A percentile compares a stretch with the other conserved stretches of the same genome.
Conservation (phyloP, 768 basidiomycete species). For the Kwoniella sp. region DNA sequence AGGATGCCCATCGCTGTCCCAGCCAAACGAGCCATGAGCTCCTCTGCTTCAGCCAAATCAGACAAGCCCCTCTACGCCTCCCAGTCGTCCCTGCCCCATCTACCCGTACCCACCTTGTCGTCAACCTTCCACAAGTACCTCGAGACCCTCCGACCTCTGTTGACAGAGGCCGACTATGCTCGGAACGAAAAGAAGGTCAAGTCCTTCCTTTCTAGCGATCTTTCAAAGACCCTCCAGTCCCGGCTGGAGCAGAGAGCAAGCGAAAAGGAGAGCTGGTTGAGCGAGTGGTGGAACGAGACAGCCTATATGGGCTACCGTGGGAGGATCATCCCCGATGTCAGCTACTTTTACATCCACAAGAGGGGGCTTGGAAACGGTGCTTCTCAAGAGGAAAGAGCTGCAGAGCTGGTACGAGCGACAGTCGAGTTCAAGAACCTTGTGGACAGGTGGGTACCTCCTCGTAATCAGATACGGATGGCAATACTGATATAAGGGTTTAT, state of each 20-base stretch:
- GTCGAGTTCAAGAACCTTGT: constrained; percentile 77
- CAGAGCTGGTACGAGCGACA: constrained; percentile 76
- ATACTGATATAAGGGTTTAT: not conserved
- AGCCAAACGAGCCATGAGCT: constrained; percentile 1
- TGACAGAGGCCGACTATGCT: constrained; percentile 62
- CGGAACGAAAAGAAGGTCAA: constrained; percentile 61
- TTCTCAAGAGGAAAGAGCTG: constrained; percentile 67
- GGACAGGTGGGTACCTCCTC: constrained; percentile 61
- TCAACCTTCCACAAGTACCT: constrained; percentile 86
- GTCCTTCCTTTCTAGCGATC: constrained; percentile 66
- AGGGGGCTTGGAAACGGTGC: constrained; percentile 56
- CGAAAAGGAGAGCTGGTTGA: constrained; percentile 72
- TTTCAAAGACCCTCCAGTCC: constrained; percentile 67
- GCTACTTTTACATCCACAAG: constrained; percentile 89
- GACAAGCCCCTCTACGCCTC: constrained; percentile 62
- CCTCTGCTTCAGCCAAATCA: constrained; percentile 3
- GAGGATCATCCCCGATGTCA: constrained; percentile 84
- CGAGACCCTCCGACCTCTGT: constrained; percentile 72
- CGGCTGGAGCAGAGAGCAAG: constrained; percentile 72
- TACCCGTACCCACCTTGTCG: constrained; percentile 78
- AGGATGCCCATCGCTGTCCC: constrained; percentile 6
- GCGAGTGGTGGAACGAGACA: constrained; percentile 95
- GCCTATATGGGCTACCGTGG: constrained; percentile 87
- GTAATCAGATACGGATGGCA: not conserved
- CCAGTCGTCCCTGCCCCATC: constrained; percentile 62